Conservation (phyloP, 257 asterid genomes). For the Apocynum venetum region DNA sequence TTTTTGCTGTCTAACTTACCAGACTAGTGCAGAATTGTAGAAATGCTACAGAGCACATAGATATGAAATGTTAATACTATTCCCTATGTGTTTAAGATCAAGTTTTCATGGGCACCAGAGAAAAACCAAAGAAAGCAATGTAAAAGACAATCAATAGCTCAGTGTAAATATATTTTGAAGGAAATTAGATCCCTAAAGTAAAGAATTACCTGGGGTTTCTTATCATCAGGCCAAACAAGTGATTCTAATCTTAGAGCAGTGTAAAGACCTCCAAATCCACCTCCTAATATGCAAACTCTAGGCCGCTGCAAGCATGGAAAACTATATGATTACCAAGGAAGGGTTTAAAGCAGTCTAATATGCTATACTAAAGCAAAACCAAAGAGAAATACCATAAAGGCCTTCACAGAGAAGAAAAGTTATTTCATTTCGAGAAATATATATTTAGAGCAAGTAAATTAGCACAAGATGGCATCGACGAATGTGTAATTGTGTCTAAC, state of each 20-base stretch:
- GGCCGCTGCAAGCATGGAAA: constrained; percentile 64
- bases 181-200: background rate
- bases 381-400: background rate
- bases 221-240: constrained; percentile 92
- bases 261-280: constrained; percentile 98
- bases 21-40: no score
- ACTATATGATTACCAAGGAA: constrained; percentile 7
- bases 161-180: background rate
- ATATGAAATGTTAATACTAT: no score
- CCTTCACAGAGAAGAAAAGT: background rate
- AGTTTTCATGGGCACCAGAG: no score
- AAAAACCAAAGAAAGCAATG: background rate
- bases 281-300: constrained; percentile 94
- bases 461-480: background rate
- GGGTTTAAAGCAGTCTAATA: background rate
- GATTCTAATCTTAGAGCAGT: constrained; percentile 92
- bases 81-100: no score
- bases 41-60: no score
- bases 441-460: background rate
- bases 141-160: background rate
- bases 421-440: background rate
- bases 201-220: constrained; percentile 77
- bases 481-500: background rate
- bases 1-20: no score
- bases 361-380: no score